Base-by-base conservation (phyloP, 805 yeast genomes). In the Candida parachauliodes region DNA sequence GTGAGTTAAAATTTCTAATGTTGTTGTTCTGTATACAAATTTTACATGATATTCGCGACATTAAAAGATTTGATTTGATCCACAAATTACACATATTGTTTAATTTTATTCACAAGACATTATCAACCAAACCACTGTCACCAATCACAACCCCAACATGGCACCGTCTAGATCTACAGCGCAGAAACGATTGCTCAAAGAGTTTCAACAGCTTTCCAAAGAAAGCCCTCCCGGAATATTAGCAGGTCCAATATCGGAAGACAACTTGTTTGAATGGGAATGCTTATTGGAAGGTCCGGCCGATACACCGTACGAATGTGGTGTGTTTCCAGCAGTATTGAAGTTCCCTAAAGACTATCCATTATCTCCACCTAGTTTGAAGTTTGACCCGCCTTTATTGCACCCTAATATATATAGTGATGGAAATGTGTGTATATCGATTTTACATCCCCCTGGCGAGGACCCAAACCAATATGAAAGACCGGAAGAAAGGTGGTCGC, bases 401-500 rank as follows among this genome's bases (percentile, higher is more conserved):
- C 98, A 93, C 59, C 98, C 98, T 17, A 93, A 93, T 60, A 80
- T 93, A 39, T 93, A 91, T 58, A 79, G 85, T 35, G 95, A 89
- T 54, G 98, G 98, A 2, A 87, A 87, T 17, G 98, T 93, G 3
- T 93, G 98, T 60, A 93, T 93, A 35, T 87, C 96, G 11, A 93
- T 93, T 34, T 69, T 93, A 47, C 98, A 93, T 57, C 80, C 96
- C 1, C 96, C 98, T 1, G 98, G 98, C 8, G 95, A 89, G 50
- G 98, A 93, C 60, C 98, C 98, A 15, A 78, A 88, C 58, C 88
- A 83, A 73, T 93, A 93, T 62, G 98, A 93, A 60, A 64, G 86
- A 21, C 95, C 98, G 0, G 94, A 89, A 50, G 98, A 93, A 63
- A 70, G 98, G 47, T 93, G 98, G 98, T 85, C 95, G 5, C 98